Conservation (phyloP, 257 asterid species). For the Nicotiana paniculata region DNA sequence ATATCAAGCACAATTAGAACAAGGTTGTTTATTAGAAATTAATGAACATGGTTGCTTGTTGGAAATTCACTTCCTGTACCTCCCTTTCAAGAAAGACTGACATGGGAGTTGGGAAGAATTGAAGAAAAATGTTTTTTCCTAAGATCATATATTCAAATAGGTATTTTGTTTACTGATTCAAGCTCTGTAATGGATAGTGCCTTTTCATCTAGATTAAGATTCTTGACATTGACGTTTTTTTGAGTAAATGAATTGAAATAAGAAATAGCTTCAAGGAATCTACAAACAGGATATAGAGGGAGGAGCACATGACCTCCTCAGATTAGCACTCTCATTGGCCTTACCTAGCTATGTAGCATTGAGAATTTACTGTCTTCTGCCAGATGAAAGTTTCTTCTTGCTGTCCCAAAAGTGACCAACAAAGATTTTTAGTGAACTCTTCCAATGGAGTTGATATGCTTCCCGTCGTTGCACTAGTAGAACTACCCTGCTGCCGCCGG, state of each 20-base stretch:
- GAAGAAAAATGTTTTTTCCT: neutral
- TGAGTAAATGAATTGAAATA: neutral
- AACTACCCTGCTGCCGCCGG: conserved; percentile 51
- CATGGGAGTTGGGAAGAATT: neutral
- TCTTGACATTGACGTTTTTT: neutral
- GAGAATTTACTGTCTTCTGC: conserved; percentile 74
- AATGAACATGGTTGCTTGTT: no score
- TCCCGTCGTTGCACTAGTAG: conserved; percentile 39
- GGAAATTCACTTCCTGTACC: no score
- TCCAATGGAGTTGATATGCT: conserved; percentile 47
- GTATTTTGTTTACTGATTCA: neutral
- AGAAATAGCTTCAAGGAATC: neutral
- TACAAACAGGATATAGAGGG: neutral
- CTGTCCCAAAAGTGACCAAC: conserved; percentile 74
- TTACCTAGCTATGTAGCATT: conserved; percentile 67
- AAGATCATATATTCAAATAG: neutral
- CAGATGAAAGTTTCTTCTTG: conserved; percentile 83
- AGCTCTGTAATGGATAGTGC: neutral
- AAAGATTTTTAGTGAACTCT: conserved; percentile 53
- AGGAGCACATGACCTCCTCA: neutral
- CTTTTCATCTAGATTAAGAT: neutral
- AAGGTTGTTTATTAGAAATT: neutral
- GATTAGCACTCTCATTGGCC: conserved; percentile 4
- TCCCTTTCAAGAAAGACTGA: no score
- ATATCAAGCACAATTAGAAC: neutral